Percentiles rank a stretch among this genome's conserved stretches.
These are phyloP conservation scores for Tylopilus sp. DNA, from an alignment of 768 basidiomycete species.

Conservation along the genomic window DNA sequence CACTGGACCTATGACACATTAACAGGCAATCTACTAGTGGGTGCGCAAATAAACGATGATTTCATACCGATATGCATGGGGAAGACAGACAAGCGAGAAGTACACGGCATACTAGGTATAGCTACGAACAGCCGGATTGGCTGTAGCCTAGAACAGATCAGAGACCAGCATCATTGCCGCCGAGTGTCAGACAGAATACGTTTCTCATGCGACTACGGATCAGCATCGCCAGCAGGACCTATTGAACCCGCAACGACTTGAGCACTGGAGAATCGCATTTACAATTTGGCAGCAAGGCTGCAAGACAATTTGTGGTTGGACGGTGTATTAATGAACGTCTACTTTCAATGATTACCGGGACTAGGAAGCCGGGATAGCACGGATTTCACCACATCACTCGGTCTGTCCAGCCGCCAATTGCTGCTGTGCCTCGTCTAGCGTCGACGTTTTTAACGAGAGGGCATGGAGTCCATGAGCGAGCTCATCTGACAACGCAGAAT, in stretches of 20 bases:
- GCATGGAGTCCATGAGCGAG: constrained; percentile 71
- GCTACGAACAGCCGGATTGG: constrained; percentile 16
- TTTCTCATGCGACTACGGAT: constrained; percentile 16
- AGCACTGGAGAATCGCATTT: constrained; percentile 20
- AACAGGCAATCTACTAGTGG: constrained; percentile 6
- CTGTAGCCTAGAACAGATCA: constrained; percentile 29
- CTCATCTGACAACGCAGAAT: constrained; percentile 69
- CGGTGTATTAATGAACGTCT: constrained; percentile 26
- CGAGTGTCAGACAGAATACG: constrained; percentile 8
- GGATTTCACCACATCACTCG: constrained; percentile 25
- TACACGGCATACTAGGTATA: constrained; percentile 8
- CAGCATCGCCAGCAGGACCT: constrained; percentile 13
- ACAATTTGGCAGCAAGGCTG: constrained; percentile 12
- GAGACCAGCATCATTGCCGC: constrained; percentile 9
- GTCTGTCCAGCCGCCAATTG: constrained; percentile 18
- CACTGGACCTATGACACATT: constrained; percentile 7
- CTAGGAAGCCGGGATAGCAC: constrained; percentile 5
- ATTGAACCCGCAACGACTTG: constrained; percentile 6
- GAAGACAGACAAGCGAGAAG: constrained; percentile 4
- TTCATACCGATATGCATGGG: constrained; percentile 22
- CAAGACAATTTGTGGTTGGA: constrained; percentile 20
- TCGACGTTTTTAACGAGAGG: constrained; percentile 71
- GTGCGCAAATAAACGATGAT: constrained; percentile 13
- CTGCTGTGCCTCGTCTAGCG: constrained; percentile 47
- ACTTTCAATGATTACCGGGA: constrained; percentile 31